These are phyloP conservation scores for Echinochloa phyllopogon DNA, from an alignment of 176 grass and related monocot species.

Conservation along the genomic window DNA sequence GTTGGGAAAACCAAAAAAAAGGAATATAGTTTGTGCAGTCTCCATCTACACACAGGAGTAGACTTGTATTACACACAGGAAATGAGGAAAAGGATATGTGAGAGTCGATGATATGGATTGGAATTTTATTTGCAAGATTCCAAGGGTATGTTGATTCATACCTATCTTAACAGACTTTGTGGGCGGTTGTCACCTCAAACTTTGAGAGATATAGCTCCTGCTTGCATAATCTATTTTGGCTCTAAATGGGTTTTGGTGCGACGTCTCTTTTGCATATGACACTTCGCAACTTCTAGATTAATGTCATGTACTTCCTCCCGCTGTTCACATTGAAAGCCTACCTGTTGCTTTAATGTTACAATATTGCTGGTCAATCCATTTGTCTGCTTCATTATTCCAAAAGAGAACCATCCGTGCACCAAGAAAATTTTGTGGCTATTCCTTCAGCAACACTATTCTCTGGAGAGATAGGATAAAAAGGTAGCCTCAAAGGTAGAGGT, in stretches of 20 bases:
- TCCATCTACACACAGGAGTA: slow-evolving; percentile 26
- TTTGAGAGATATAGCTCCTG: slow-evolving; percentile 32
- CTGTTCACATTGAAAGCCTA: slow-evolving; percentile 52
- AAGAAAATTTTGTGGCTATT: background rate
- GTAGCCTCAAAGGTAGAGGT: too few relatives aligned
- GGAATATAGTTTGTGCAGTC: background rate
- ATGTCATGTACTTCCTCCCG: slow-evolving; percentile 15
- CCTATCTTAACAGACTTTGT: slow-evolving; percentile 34
- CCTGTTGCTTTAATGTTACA: background rate
- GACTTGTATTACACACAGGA: slow-evolving; percentile 16
- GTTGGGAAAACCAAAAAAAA: background rate
- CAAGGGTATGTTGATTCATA: slow-evolving; percentile 31
- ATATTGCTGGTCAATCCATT: background rate
- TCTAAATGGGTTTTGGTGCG: slow-evolving; percentile 35
- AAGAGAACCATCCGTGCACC: background rate
- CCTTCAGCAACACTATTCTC: background rate
- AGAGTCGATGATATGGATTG: slow-evolving; percentile 30
- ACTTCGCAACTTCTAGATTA: slow-evolving; percentile 38
- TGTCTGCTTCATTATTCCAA: slow-evolving; percentile 7
- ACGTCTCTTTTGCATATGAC: slow-evolving; percentile 40
- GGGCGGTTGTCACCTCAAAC: slow-evolving; percentile 38
- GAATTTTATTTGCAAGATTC: slow-evolving; percentile 34
- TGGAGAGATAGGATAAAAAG: background rate
- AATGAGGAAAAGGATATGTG: background rate
- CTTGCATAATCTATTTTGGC: slow-evolving; percentile 42